Evolutionary conservation across 805 yeast genomes (phyloP).

Genomic region (Yueomyces sp.): DNA sequence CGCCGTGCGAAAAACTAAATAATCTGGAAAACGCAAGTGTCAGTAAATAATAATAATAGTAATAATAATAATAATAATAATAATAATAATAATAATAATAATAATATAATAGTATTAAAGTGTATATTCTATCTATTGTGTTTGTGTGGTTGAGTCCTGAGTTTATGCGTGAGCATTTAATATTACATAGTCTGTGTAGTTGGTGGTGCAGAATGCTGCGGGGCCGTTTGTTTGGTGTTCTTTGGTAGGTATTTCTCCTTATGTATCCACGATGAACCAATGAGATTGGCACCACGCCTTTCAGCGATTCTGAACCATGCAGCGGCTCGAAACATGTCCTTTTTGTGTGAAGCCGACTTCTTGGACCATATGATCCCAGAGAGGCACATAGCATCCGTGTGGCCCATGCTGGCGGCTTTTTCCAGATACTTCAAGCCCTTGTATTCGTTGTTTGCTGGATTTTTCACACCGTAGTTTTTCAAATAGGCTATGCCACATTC

Average conservation of each 20-base stretch:
- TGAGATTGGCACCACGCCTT: slow-evolving; percentile 41
- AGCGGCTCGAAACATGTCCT: slow-evolving; percentile 49
- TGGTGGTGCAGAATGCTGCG: neutral
- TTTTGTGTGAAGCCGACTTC: slow-evolving; percentile 38
- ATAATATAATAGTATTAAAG: no score
- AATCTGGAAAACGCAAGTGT: no score
- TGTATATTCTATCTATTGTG: no score
- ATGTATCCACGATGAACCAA: slow-evolving; percentile 67
- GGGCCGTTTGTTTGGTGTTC: no score
- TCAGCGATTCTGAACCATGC: slow-evolving; percentile 60
- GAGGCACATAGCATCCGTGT: slow-evolving; percentile 52
- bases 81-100: no score
- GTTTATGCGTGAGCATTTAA: no score
- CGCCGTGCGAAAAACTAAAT: no score
- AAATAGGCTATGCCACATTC: slow-evolving; percentile 48
- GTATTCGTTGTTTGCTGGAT: slow-evolving; percentile 30
- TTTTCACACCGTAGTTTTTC: slow-evolving; percentile 39
- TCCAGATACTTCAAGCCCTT: slow-evolving; percentile 48
- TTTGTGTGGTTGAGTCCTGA: no score
- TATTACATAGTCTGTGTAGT: neutral
- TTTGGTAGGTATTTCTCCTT: slow-evolving; percentile 43
- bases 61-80: no score
- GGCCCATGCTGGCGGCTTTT: slow-evolving; percentile 54
- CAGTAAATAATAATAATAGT: no score
- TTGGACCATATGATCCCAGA: slow-evolving; percentile 57